Conservation (phyloP, 1,284 basidiomycete genomes). For the Leccinum fallax region DNA sequence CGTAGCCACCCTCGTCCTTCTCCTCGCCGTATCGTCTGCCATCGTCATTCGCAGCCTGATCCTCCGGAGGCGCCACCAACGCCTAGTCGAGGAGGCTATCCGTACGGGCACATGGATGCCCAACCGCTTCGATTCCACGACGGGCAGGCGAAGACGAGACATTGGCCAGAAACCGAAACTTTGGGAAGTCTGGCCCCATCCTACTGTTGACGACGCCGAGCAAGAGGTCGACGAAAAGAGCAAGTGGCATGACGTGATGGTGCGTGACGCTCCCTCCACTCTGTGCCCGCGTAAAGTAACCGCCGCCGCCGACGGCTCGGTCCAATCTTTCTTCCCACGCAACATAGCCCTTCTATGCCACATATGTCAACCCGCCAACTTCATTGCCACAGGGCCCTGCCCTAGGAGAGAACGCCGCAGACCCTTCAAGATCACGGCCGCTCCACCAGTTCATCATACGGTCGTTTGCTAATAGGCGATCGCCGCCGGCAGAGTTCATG, state of each 20-base stretch:
- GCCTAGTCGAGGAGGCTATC: constrained; percentile 60
- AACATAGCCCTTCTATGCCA: constrained; percentile 41
- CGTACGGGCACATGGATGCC: constrained; percentile 60
- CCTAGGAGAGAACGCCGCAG: constrained; percentile 2
- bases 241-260: constrained; percentile 43
- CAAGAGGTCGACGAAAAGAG: constrained; percentile 21
- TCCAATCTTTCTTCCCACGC: not conserved
- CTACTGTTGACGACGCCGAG: constrained; percentile 10
- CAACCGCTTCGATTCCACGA: constrained; percentile 23
- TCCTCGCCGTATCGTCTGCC: constrained; percentile 63
- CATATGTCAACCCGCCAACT: constrained; percentile 31
- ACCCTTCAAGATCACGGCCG: constrained; percentile 13
- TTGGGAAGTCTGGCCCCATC: constrained; percentile 43
- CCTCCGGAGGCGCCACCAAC: constrained; percentile 57
- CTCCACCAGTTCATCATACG: constrained; percentile 13
- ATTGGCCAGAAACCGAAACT: constrained; percentile 50
- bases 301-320: not conserved
- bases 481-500: constrained; percentile 13
- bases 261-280: constrained; percentile 4
- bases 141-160: constrained; percentile 38
- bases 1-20: constrained; percentile 62
- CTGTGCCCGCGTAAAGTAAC: not conserved
- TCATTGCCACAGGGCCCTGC: constrained; percentile 9
- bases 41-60: constrained; percentile 63
- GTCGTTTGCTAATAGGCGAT: constrained; percentile 19